Conservation (phyloP, 164 flowering plant genomes). For the Dillenia suffruticosa region DNA sequence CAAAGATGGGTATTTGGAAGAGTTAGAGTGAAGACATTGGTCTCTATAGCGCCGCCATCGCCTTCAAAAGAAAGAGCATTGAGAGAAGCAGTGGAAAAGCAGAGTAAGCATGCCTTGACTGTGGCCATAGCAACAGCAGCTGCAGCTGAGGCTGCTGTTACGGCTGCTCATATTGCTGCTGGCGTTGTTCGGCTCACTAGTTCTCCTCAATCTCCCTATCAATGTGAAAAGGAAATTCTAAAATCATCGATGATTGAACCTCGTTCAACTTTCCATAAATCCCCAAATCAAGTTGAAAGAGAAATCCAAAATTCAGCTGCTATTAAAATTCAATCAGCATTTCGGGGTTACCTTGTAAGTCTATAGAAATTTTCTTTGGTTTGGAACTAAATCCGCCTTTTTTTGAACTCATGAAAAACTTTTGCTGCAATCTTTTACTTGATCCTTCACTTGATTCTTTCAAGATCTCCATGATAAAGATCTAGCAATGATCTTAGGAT, state of each 20-base stretch:
- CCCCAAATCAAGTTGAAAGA: too few relatives aligned
- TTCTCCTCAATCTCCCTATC: constrained; percentile 18
- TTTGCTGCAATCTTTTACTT: neutral
- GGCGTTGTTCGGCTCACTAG: constrained; percentile 57
- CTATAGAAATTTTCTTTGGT: constrained; percentile 1
- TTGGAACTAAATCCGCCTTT: neutral
- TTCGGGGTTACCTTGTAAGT: constrained; percentile 70
- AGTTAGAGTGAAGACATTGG: constrained; percentile 31
- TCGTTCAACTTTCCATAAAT: too few relatives aligned
- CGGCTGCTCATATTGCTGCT: constrained; percentile 84
- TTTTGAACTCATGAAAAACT: neutral
- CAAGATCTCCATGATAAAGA: too few relatives aligned
- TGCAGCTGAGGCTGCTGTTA: constrained; percentile 83
- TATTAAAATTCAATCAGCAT: constrained; percentile 63
- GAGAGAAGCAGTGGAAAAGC: constrained; percentile 56
- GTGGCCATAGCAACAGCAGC: constrained; percentile 79
- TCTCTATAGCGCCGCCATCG: constrained; percentile 33
- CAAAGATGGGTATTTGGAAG: constrained; percentile 41
- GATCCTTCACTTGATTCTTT: too few relatives aligned
- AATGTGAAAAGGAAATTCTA: neutral
- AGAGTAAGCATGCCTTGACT: constrained; percentile 62
- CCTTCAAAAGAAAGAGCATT: constrained; percentile 19
- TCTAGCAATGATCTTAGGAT: too few relatives aligned
- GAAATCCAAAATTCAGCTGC: constrained; percentile 43
- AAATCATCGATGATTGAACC: too few relatives aligned